phyloP scores from a whole-genome alignment of 352 stramenopile genomes.

The Phytophthora sp. region DNA sequence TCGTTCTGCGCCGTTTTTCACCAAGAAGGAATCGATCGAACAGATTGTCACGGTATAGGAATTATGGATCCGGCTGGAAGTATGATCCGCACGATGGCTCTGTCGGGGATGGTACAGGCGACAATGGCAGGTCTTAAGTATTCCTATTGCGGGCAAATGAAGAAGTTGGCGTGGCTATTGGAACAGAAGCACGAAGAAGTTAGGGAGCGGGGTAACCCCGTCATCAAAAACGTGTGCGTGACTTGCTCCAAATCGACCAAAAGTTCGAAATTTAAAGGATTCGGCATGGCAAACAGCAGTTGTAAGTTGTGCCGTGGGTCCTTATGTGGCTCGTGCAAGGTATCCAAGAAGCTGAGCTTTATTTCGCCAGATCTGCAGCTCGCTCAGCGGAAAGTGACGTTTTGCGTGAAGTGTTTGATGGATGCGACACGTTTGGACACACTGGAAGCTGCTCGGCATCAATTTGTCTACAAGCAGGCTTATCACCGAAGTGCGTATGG shows the following conservation, averaged over 20 bases:
- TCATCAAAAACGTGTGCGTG: slow-evolving; percentile 3
- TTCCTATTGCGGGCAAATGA: slow-evolving; percentile 43
- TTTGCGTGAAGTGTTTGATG: slow-evolving; percentile 40
- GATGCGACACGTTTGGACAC: slow-evolving; percentile 27
- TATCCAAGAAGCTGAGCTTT: slow-evolving; percentile 37
- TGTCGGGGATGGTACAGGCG: slow-evolving; percentile 22
- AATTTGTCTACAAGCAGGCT: slow-evolving; percentile 21
- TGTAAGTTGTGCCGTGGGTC: slow-evolving; percentile 31
- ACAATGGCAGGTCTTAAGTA: slow-evolving; percentile 33
- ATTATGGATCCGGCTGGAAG: slow-evolving; percentile 31
- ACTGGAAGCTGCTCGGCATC: slow-evolving; percentile 17
- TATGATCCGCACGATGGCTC: slow-evolving; percentile 24
- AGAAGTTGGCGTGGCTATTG: slow-evolving; percentile 37
- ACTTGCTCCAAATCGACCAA: slow-evolving; percentile 24
- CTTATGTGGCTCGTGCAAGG: slow-evolving; percentile 24
- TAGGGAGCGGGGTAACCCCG: slow-evolving; percentile 4
- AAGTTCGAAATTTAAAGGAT: background rate
- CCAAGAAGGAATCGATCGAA: slow-evolving; percentile 20
- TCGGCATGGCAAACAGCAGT: slow-evolving; percentile 4
- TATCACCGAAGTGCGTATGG: background rate
- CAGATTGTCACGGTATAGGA: slow-evolving; percentile 17
- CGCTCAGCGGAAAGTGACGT: slow-evolving; percentile 27
- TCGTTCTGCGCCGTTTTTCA: slow-evolving; percentile 46
- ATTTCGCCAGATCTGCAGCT: slow-evolving; percentile 30
- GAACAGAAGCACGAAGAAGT: slow-evolving; percentile 12